Base-by-base conservation (phyloP, 2,329 filamentous ascomycete genomes). In the Aspergillus chevalieri region DNA sequence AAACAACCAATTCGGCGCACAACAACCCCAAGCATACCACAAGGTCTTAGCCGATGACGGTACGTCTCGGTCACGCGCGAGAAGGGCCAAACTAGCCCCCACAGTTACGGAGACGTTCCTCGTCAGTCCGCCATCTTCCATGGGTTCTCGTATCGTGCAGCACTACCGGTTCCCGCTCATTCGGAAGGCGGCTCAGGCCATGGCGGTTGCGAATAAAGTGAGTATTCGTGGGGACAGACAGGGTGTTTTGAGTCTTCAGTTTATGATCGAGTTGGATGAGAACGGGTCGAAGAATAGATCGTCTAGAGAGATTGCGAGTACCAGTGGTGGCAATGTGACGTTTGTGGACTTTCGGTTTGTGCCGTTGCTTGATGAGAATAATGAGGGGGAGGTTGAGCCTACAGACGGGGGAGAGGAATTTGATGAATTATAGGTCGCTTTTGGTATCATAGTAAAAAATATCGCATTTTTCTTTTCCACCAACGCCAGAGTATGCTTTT, bases 231-330 rank as follows among this genome's bases (percentile, higher is more conserved):
- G 89, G 0, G 93, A 98, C 68, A 78, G 81, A 2, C 89, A 95
- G 65, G 92, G 93, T 0, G 92, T 98, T 26, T 70, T 98, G 56
- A 96, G 89, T 69, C 73, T 97, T 66, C 93, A 98, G 65, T 96
- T 97, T 62, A 93, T 98, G 86, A 85, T 98, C 14, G 89, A 96
- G 65, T 78, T 91, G 39, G 89, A 93, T 53, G 80, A 80, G 6
- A 79, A 80, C 41, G 52, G 52, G 7, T 51, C 55, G 14, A 39
- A 24, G 41, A 47, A 47, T 38, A 60, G 58, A 19, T 56, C 57
- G 14, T 51, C 56, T 17, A 57, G 62, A 43, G 57, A 52, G 24
- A 52, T 58, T 21, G 59, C 56, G 36, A 56, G 58, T 10, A 52
- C 50, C 12, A 47, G 50, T 17, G 56, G 53, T 42, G 63, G 63